Conservation (phyloP, 202 grass and related monocot genomes). For the Elaeis oleifera region DNA sequence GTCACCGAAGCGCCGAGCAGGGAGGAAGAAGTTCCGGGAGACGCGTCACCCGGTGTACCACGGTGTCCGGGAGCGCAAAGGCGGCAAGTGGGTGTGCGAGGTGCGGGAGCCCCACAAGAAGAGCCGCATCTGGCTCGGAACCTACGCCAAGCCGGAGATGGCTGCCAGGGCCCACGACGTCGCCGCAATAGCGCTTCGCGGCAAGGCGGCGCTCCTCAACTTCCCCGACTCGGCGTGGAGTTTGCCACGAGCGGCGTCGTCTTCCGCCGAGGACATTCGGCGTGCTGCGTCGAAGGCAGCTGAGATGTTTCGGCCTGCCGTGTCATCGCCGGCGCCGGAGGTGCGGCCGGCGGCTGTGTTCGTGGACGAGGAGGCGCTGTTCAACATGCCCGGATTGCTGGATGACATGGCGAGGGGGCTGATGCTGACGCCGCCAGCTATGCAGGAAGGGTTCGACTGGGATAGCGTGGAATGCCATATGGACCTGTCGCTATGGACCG, state of each 20-base stretch:
- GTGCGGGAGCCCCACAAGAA: constrained; percentile 35
- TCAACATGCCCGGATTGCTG: constrained; percentile 34
- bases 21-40: constrained; percentile 50
- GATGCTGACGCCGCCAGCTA: constrained; percentile 36
- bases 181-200: constrained; percentile 39
- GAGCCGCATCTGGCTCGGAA: constrained; percentile 53
- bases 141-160: constrained; percentile 42
- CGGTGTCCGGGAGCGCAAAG: constrained; percentile 35
- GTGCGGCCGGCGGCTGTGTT: constrained; percentile 1
- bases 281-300: constrained; percentile 26
- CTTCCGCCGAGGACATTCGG: constrained; percentile 23
- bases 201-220: constrained; percentile 25
- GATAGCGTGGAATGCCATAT: not conserved
- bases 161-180: constrained; percentile 48
- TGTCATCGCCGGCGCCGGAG: not conserved
- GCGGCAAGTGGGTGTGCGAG: constrained; percentile 50
- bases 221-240: constrained; percentile 26
- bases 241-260: constrained; percentile 10
- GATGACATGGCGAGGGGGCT: constrained; percentile 47
- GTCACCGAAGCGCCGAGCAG: constrained; percentile 31
- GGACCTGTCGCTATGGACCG: constrained; percentile 9
- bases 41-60: constrained; percentile 47
- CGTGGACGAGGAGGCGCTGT: constrained; percentile 36
- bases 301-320: constrained; percentile 13
- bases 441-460: constrained; percentile 12